Evolutionary conservation across 768 basidiomycete species (phyloP).

Genomic region (Aureoboletus auriporus): DNA sequence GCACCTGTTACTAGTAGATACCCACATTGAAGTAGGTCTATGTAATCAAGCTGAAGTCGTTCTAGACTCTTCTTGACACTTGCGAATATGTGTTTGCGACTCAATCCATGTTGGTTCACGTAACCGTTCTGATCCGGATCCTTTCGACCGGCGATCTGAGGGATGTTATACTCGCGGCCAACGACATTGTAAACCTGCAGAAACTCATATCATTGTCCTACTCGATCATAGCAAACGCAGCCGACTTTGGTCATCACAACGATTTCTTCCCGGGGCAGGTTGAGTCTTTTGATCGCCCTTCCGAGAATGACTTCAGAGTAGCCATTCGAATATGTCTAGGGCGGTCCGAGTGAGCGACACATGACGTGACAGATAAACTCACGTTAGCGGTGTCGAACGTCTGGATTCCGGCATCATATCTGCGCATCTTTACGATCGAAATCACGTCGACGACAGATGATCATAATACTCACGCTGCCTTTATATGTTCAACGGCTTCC

Average conservation of each 20-base stretch:
- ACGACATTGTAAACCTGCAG: constrained; percentile 41
- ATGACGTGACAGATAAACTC: constrained; percentile 3
- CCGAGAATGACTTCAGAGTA: constrained; percentile 64
- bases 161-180: constrained; percentile 13
- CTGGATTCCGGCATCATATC: constrained; percentile 34
- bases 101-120: constrained; percentile 45
- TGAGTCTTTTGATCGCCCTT: constrained; percentile 62
- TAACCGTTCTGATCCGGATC: constrained; percentile 39
- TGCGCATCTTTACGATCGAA: constrained; percentile 4
- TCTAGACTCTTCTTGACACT: constrained; percentile 41
- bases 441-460: not conserved
- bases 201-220: not conserved
- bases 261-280: constrained; percentile 69
- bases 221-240: not conserved
- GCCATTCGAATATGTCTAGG: constrained; percentile 62
- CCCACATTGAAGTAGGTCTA: constrained; percentile 55
- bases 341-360: not conserved
- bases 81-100: constrained; percentile 59
- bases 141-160: constrained; percentile 12
- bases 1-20: not conserved
- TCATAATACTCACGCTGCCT: constrained; percentile 37
- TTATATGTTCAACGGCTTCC: constrained; percentile 42
- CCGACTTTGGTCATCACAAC: constrained; percentile 74
- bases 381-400: constrained; percentile 35
- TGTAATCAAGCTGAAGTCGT: constrained; percentile 46